Evolutionary conservation across 2,329 filamentous ascomycete genomes (phyloP), one percentile per base, ranked within the genome.

Genomic region (Colletotrichum nymphaeae): DNA sequence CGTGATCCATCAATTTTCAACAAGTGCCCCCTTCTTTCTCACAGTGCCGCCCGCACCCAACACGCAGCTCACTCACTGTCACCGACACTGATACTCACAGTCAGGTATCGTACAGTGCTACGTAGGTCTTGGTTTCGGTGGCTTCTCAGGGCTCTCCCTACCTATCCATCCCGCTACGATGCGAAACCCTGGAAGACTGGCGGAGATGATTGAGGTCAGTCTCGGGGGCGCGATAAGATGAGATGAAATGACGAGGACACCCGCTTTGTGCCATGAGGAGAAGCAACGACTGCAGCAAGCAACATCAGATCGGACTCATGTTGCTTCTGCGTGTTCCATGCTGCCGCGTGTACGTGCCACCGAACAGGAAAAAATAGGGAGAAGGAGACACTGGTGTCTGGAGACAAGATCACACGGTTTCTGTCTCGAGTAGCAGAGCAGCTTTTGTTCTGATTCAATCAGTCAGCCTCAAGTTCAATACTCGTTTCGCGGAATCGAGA

Each of bases 271-370:
- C 30, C 28, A 62, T n/a, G 22, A 9, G 24, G n/a, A 55, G 49
- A 55, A 30, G 63, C 55, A 64, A 22, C 12, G 14, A 58, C 46
- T 49, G 59, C 63, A 19, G 26, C 53, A 56, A 35, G 49, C 35
- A 58, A 24, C 46, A 71, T 35, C 59, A 56, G 60, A 73, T 49
- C 24, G 22, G 56, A 19, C 28, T 26, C 26, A 8, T 26, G 9
- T 55, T 62, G 63, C 46, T 55, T 58, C 63, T 67, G 55, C 68
- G 26, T 67, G 63, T 62, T 71, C 63, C 69, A 60, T 62, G 63
- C n/a, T 59, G 57, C 35, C 49, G 63, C 52, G 14, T 60, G 55
- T 37, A 30, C 52, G n/a, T 67, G 42, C 62, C 19, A 53, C 53
- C 32, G 30, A 12, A 35, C 9, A 35, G 11, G 4, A 35, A 28